These are phyloP conservation scores for Phytophthora capsici DNA, from an alignment of 352 stramenopile species.

Conservation along the genomic window DNA sequence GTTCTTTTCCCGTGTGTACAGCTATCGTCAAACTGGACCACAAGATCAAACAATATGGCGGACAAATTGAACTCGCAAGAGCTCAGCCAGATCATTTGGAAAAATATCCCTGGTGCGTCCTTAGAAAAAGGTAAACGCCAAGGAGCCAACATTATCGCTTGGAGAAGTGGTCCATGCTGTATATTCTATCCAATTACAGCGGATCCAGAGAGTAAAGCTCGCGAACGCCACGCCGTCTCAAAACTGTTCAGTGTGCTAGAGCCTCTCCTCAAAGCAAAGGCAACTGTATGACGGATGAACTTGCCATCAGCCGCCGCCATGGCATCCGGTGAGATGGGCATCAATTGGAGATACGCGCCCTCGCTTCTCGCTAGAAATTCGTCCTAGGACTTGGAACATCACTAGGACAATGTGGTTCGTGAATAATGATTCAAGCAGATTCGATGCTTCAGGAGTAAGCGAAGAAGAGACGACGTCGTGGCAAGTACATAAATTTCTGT, in stretches of 20 bases:
- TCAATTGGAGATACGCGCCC: conserved; percentile 54
- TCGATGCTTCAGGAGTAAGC: conserved; percentile 61
- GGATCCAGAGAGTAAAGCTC: conserved; percentile 12
- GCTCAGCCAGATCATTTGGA: conserved; percentile 30
- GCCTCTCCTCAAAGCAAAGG: conserved; percentile 36
- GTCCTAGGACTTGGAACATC: conserved; percentile 51
- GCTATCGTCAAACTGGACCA: conserved; percentile 9
- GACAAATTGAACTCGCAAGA: conserved; percentile 10
- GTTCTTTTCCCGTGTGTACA: conserved; percentile 31
- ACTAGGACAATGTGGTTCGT: conserved; percentile 3
- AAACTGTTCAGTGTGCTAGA: conserved; percentile 36
- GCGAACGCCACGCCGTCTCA: conserved; percentile 18
- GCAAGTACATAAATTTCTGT: conserved; percentile 58
- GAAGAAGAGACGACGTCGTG: conserved; percentile 52
- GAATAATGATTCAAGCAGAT: conserved; percentile 40
- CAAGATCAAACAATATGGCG: neutral
- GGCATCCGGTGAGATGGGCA: conserved; percentile 27
- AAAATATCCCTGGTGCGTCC: conserved; percentile 16
- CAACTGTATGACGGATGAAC: conserved; percentile 5
- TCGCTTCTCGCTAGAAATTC: conserved; percentile 59
- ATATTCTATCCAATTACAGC: conserved; percentile 39
- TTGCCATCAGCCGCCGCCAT: neutral
- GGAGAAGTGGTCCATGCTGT: conserved; percentile 38
- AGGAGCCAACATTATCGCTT: conserved; percentile 30
- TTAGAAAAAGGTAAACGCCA: conserved; percentile 1